A percentile compares a stretch with the other conserved stretches of the same genome.
Conservation (phyloP, 1,284 basidiomycete species). For the Pascua guehoae region DNA sequence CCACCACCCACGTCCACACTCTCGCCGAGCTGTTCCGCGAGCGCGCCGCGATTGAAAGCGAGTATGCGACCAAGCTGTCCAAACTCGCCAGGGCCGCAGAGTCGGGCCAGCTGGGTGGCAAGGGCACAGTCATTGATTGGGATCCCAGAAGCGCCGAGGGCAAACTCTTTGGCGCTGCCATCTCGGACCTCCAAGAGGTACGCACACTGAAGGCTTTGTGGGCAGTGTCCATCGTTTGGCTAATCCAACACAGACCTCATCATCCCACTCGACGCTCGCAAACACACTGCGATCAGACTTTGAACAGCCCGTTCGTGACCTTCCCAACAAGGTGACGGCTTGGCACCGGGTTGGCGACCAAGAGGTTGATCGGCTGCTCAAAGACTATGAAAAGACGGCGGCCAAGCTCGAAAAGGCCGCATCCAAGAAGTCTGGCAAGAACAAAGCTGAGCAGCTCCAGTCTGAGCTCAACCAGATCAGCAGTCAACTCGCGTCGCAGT, state of each 20-base stretch:
- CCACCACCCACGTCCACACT: conserved; percentile 41
- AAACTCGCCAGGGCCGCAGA: conserved; percentile 50
- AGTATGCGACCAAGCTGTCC: conserved; percentile 53
- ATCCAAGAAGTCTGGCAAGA: conserved; percentile 38
- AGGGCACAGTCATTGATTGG: conserved; percentile 35
- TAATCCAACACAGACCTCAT: conserved; percentile 34
- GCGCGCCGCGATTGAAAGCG: conserved; percentile 50
- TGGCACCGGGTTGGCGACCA: conserved; percentile 43
- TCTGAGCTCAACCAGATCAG: conserved; percentile 38
- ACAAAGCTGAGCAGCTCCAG: conserved; percentile 32
- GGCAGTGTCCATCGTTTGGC: not conserved
- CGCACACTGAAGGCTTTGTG: conserved; percentile 9
- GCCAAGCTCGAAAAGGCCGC: conserved; percentile 45
- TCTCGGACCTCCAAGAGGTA: conserved; percentile 46
- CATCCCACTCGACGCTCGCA: conserved; percentile 40
- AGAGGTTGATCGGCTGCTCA: conserved; percentile 47
- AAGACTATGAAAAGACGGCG: conserved; percentile 43
- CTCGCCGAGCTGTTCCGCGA: conserved; percentile 54
- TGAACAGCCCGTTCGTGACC: conserved; percentile 40
- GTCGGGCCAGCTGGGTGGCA: conserved; percentile 30
- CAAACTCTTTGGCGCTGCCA: conserved; percentile 39
- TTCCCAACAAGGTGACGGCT: conserved; percentile 38
- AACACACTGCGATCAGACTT: conserved; percentile 37
- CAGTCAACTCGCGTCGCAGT: conserved; percentile 28
- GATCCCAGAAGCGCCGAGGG: conserved; percentile 37